A percentile compares a stretch with the other conserved stretches of the same genome.
Evolutionary conservation across 352 stramenopile species (phyloP).

Genomic region (Pythium biforme): DNA sequence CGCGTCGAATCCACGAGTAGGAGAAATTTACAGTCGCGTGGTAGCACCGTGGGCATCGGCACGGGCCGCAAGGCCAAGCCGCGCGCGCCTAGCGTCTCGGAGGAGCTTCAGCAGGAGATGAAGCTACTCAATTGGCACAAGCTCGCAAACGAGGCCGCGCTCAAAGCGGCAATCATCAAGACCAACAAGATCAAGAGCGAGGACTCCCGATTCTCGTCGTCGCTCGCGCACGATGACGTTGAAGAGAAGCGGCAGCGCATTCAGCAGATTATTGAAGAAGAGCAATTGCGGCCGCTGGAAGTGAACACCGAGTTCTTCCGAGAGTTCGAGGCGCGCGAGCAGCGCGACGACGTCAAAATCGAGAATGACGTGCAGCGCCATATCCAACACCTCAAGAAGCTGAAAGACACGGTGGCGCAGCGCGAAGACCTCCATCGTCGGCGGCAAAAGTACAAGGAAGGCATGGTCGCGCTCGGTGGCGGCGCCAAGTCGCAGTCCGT

Average conservation of each 20-base stretch:
- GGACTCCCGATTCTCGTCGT: slow-evolving; percentile 51
- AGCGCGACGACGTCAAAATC: slow-evolving; percentile 58
- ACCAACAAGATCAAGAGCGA: slow-evolving; percentile 84
- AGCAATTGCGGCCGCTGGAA: slow-evolving; percentile 89
- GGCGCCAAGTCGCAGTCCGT: slow-evolving; percentile 31
- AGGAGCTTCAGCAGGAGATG: slow-evolving; percentile 91
- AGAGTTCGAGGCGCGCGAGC: slow-evolving; percentile 77
- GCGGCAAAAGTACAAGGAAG: slow-evolving; percentile 61
- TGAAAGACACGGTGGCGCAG: slow-evolving; percentile 68
- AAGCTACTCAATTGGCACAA: slow-evolving; percentile 95
- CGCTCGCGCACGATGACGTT: slow-evolving; percentile 51
- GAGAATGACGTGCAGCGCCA: slow-evolving; percentile 88
- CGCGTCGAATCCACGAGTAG: slow-evolving; percentile 27
- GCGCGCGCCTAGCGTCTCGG: slow-evolving; percentile 34
- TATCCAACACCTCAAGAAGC: slow-evolving; percentile 78
- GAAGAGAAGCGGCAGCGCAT: slow-evolving; percentile 86
- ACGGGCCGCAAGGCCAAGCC: slow-evolving; percentile 31
- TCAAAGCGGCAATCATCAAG: slow-evolving; percentile 91
- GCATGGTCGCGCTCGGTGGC: slow-evolving; percentile 50
- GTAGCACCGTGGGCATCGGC: slow-evolving; percentile 12
- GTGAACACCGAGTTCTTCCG: slow-evolving; percentile 88
- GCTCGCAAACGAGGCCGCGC: slow-evolving; percentile 90
- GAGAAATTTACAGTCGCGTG: slow-evolving; percentile 3
- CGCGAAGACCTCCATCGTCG: slow-evolving; percentile 62
- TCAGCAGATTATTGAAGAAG: slow-evolving; percentile 91